phyloP scores from a whole-genome alignment of 768 basidiomycete species.

The Termitomyces bulborhizus region DNA sequence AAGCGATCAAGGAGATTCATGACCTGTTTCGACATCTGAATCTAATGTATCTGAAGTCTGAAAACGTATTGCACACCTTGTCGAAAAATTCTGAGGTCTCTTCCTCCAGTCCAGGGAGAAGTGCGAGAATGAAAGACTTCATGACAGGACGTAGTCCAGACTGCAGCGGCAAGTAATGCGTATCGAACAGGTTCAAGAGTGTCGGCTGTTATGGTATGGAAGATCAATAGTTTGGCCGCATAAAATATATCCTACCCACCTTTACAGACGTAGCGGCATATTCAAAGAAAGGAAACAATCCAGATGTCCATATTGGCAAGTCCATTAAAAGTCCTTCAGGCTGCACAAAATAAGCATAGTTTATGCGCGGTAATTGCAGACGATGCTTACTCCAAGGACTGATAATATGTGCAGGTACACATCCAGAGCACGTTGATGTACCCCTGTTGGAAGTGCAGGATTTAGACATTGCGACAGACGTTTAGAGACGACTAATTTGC shows the following conservation, averaged over 20 bases:
- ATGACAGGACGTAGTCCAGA: constrained; percentile 76
- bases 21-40: constrained; percentile 43
- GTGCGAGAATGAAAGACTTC: constrained; percentile 90
- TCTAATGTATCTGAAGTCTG: constrained; percentile 1
- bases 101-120: constrained; percentile 94
- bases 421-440: constrained; percentile 93
- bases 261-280: constrained; percentile 99
- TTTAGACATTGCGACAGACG: constrained; percentile 94
- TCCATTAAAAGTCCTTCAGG: constrained; percentile 83
- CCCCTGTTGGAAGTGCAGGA: constrained; percentile 94
- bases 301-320: constrained; percentile 90
- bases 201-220: constrained; percentile 50
- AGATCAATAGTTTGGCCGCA: not conserved
- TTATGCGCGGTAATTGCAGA: not conserved
- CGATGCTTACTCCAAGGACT: constrained; percentile 76
- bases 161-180: constrained; percentile 86
- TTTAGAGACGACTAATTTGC: constrained; percentile 92
- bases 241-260: constrained; percentile 32
- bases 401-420: constrained; percentile 90
- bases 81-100: constrained; percentile 98
- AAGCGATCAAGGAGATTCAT: constrained; percentile 73
- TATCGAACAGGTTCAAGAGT: constrained; percentile 88
- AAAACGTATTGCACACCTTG: constrained; percentile 39
- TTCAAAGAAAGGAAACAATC: constrained; percentile 97
- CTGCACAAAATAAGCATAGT: constrained; percentile 31